These are phyloP conservation scores for Solanum hybrid DNA, from an alignment of 305 asterid species.

Conservation along the genomic window DNA sequence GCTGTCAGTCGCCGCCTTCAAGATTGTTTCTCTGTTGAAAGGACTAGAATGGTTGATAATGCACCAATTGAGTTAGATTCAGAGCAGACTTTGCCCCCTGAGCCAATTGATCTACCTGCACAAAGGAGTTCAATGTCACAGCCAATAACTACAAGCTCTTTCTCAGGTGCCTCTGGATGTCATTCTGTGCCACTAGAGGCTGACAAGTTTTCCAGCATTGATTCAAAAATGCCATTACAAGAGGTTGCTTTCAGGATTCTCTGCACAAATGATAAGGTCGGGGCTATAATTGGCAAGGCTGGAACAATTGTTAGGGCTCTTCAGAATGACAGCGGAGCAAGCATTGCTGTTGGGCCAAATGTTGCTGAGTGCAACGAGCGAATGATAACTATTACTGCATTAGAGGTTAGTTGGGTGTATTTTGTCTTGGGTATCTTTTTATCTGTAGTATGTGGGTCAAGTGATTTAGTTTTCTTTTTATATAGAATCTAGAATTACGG, in stretches of 20 bases:
- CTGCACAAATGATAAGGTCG: constrained; percentile 46
- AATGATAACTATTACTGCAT: constrained; percentile 46
- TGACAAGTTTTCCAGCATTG: constrained; percentile 20
- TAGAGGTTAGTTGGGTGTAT: constrained; percentile 36
- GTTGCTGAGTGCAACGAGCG: constrained; percentile 47
- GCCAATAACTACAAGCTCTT: constrained; percentile 28
- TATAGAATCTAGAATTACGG: constrained; percentile 37
- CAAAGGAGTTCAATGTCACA: constrained; percentile 26
- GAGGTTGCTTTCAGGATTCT: constrained; percentile 57
- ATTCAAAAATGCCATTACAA: constrained; percentile 21
- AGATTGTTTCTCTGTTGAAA: constrained; percentile 39
- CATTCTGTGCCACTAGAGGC: constrained; percentile 13
- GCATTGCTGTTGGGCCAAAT: constrained; percentile 35
- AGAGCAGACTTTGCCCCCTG: constrained; percentile 20
- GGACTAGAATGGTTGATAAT: constrained; percentile 17
- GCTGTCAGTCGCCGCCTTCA: constrained; percentile 56
- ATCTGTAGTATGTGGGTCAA: not conserved
- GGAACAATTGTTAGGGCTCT: constrained; percentile 45
- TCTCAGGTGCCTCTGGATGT: constrained; percentile 15
- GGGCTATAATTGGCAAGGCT: constrained; percentile 62
- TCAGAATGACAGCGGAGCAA: constrained; percentile 49
- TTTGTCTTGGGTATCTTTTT: constrained; percentile 2
- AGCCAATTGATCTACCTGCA: constrained; percentile 21
- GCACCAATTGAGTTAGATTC: constrained; percentile 17
- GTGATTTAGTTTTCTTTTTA: constrained; percentile 7